Percentiles rank a stretch among this genome's conserved stretches.
Evolutionary conservation across 805 yeast genomes (phyloP).

Genomic region (Yamadazyma philogaea): DNA sequence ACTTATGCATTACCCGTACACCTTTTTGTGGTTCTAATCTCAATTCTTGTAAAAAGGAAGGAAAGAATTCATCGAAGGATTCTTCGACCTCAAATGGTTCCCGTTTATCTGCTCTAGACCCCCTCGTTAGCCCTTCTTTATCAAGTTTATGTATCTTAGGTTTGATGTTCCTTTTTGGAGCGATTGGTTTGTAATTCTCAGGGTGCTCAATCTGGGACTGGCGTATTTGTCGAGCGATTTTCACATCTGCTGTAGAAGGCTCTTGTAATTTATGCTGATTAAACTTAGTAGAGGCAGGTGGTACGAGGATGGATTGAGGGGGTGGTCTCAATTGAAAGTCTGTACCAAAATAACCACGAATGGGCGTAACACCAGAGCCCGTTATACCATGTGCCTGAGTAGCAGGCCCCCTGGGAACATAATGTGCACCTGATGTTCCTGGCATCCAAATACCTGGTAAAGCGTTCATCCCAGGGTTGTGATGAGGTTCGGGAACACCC

Average conservation of each 20-base stretch:
- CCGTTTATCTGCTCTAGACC: not conserved
- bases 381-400: not conserved
- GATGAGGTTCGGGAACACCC: not conserved
- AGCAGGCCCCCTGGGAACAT: not conserved
- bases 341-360: too few relatives aligned
- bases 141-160: constrained; percentile 37
- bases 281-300: not conserved
- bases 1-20: constrained; percentile 11
- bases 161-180: constrained; percentile 33
- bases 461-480: not conserved
- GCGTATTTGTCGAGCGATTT: not conserved
- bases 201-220: not conserved
- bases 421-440: not conserved
- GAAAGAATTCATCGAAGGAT: constrained; percentile 8
- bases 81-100: constrained; percentile 5
- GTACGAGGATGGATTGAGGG: not conserved
- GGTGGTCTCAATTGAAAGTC: not conserved
- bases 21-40: constrained; percentile 5
- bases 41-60: constrained; percentile 7
- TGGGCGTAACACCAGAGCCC: too few relatives aligned
- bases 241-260: not conserved
- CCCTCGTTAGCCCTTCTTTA: constrained; percentile 8
- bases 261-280: not conserved
- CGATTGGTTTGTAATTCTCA: constrained; percentile 30
- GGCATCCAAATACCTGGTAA: not conserved